phyloP scores from a whole-genome alignment of 2,329 filamentous ascomycete genomes.

The Aspergillus felis region DNA sequence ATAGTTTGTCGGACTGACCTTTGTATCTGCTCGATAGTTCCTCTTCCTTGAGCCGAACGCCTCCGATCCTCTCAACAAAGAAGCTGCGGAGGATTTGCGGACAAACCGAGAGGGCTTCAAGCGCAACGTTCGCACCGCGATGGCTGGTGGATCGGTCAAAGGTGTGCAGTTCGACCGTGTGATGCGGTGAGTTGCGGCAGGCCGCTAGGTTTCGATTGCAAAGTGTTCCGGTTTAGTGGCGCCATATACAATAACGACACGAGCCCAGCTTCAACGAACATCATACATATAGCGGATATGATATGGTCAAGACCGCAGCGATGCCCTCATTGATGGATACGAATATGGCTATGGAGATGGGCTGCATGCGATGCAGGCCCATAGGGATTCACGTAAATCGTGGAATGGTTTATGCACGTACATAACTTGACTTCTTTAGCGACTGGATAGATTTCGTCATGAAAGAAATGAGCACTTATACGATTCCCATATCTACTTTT shows the following conservation, averaged over 20 bases:
- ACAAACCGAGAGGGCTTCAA: slow-evolving; percentile 84
- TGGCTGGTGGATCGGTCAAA: slow-evolving; percentile 75
- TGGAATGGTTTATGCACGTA: slow-evolving; percentile 18
- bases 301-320: not conserved
- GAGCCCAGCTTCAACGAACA: not conserved
- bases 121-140: slow-evolving; percentile 78
- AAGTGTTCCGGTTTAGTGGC: not conserved
- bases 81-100: slow-evolving; percentile 88
- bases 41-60: slow-evolving; percentile 97
- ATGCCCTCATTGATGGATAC: not conserved
- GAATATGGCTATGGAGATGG: not conserved
- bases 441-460: slow-evolving; percentile 28
- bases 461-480: slow-evolving; percentile 20
- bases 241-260: not conserved
- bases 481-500: not conserved
- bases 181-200: slow-evolving; percentile 49
- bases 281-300: not conserved
- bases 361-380: not conserved
- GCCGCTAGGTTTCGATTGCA: not conserved
- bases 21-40: slow-evolving; percentile 57
- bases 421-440: slow-evolving; percentile 32
- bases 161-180: slow-evolving; percentile 75
- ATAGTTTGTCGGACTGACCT: not conserved
- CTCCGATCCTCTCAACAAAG: slow-evolving; percentile 96
- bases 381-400: not conserved